Evolutionary conservation across 768 basidiomycete genomes (phyloP).

Genomic region (Rhodotorula paludigena): DNA sequence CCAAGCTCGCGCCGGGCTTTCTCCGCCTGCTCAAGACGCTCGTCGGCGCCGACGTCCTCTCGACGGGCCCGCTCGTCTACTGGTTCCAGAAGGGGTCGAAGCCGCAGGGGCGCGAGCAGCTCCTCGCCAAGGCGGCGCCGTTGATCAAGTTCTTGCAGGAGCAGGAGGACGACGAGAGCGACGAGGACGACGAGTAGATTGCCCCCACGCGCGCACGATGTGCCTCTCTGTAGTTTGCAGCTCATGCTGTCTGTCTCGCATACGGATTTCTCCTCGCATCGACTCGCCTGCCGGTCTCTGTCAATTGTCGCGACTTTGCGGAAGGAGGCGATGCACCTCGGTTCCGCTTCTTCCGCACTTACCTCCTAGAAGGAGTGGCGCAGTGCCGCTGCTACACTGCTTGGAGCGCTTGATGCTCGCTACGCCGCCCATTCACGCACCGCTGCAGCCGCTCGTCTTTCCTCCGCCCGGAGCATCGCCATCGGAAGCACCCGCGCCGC

Average conservation of each 20-base stretch:
- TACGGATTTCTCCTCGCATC: background rate
- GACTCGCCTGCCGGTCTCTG: background rate
- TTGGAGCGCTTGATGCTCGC: background rate
- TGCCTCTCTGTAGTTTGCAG: background rate
- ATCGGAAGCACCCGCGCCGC: background rate
- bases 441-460: background rate
- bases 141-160: constrained; percentile 70
- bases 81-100: constrained; percentile 98
- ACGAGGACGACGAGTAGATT: constrained; percentile 18
- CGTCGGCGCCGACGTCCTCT: constrained; percentile 92
- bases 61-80: constrained; percentile 93
- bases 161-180: constrained; percentile 30
- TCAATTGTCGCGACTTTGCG: background rate
- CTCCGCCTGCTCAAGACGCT: constrained; percentile 91
- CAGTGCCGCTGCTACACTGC: no score
- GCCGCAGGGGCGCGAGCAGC: constrained; percentile 89
- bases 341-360: background rate
- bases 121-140: constrained; percentile 78
- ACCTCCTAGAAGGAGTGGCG: no score
- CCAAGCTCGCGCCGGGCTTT: constrained; percentile 89
- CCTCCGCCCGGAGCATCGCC: background rate
- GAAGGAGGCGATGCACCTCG: no score
- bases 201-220: no score
- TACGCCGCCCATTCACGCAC: background rate
- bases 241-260: no score